phyloP scores from a whole-genome alignment of 2,329 filamentous ascomycete species.

The Thelonectria rubi region DNA sequence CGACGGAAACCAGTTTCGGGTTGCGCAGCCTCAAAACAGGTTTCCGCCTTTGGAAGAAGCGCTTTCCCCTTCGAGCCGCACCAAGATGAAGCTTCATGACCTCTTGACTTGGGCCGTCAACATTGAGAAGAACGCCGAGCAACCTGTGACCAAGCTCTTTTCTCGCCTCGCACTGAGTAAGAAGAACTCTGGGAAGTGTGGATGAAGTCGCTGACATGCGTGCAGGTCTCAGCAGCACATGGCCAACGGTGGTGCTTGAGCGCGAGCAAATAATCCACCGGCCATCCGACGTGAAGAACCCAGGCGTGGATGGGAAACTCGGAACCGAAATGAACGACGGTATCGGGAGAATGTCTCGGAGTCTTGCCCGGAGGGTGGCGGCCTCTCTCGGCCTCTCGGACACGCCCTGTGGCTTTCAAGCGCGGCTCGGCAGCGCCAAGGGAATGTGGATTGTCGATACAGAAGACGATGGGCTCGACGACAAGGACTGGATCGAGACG shows the following conservation, averaged over 20 bases:
- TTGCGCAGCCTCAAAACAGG: neutral
- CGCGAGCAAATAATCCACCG: constrained; percentile 54
- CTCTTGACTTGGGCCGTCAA: constrained; percentile 65
- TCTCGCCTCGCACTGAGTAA: constrained; percentile 65
- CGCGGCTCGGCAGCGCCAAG: constrained; percentile 76
- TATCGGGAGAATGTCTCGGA: constrained; percentile 70
- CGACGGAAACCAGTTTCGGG: constrained; percentile 55
- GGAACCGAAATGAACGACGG: constrained; percentile 70
- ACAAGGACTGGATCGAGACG: constrained; percentile 71
- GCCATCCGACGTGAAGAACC: constrained; percentile 36
- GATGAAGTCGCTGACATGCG: constrained; percentile 10
- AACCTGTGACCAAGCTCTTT: constrained; percentile 65
- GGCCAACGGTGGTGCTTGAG: constrained; percentile 56
- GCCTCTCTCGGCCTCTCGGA: constrained; percentile 58
- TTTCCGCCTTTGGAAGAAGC: constrained; percentile 42
- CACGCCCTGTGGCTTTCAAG: constrained; percentile 74
- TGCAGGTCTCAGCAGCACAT: constrained; percentile 62
- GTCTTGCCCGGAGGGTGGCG: constrained; percentile 63
- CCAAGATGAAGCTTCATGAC: constrained; percentile 48
- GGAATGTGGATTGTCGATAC: constrained; percentile 76
- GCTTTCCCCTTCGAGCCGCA: constrained; percentile 34
- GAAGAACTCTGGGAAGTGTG: neutral
- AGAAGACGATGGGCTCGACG: constrained; percentile 49
- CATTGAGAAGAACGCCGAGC: constrained; percentile 52
- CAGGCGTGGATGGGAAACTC: neutral